Evolutionary conservation across 805 yeast genomes (phyloP).

Genomic region (Hemisphaericaspora nanyangensis): DNA sequence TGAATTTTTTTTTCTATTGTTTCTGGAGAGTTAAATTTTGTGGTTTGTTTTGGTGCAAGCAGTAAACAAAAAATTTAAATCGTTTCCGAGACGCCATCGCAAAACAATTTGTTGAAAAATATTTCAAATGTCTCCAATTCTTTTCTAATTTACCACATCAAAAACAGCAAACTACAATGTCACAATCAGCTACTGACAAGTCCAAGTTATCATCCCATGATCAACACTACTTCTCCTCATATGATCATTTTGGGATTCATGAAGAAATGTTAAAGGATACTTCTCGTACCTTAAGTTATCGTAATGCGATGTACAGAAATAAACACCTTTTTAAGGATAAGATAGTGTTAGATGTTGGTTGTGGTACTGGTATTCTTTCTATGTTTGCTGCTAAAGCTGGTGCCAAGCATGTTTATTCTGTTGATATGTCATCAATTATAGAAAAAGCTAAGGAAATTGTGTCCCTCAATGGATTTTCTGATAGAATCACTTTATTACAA

Average conservation of each 20-base stretch:
- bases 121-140: neutral
- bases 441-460: slow-evolving; percentile 93
- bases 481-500: slow-evolving; percentile 80
- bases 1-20: neutral
- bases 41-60: too few species aligned
- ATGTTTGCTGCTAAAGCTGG: slow-evolving; percentile 99
- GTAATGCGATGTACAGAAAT: slow-evolving; percentile 90
- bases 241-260: slow-evolving; percentile 96
- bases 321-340: slow-evolving; percentile 87
- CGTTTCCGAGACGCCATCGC: neutral
- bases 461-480: slow-evolving; percentile 75
- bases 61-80: too few species aligned
- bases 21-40: too few species aligned
- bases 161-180: neutral
- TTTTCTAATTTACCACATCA: neutral
- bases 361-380: slow-evolving; percentile 97
- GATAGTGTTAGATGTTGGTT: slow-evolving; percentile 94
- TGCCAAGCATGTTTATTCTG: slow-evolving; percentile 95
- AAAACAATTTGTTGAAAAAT: neutral
- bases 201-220: slow-evolving; percentile 63
- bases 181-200: slow-evolving; percentile 63
- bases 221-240: slow-evolving; percentile 92
- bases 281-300: slow-evolving; percentile 85
- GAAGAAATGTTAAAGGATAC: slow-evolving; percentile 98
- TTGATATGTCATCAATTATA: slow-evolving; percentile 94